phyloP scores from a whole-genome alignment of 441 rosid genomes.

The Arabidopsis lyrata region DNA sequence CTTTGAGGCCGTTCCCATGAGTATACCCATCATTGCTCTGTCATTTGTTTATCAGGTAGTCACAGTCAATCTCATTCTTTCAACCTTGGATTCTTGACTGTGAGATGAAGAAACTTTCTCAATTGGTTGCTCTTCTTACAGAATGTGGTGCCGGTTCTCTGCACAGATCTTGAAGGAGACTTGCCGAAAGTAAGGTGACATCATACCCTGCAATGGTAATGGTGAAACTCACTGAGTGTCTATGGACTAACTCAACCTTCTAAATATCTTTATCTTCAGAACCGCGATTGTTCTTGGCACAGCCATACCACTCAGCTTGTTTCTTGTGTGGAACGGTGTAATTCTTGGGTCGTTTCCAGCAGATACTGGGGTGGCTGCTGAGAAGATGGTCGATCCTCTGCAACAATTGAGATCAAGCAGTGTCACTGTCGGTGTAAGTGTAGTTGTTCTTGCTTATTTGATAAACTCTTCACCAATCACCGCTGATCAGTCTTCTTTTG shows the following conservation, averaged over 20 bases:
- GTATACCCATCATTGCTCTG: slow-evolving; percentile 92
- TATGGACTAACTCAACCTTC: slow-evolving; percentile 2
- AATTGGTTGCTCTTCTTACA: slow-evolving; percentile 45
- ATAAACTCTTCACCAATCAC: slow-evolving; percentile 16
- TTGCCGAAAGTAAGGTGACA: slow-evolving; percentile 91
- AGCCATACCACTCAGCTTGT: slow-evolving; percentile 85
- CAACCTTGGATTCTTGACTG: neutral
- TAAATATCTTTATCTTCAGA: slow-evolving; percentile 53
- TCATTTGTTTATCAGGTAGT: slow-evolving; percentile 95
- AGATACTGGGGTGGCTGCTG: slow-evolving; percentile 48
- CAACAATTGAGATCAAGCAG: slow-evolving; percentile 74
- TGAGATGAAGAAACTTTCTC: slow-evolving; percentile 21
- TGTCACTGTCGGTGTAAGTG: slow-evolving; percentile 80
- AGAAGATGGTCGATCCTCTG: slow-evolving; percentile 70
- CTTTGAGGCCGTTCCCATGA: slow-evolving; percentile 92
- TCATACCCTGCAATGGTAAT: slow-evolving; percentile 9
- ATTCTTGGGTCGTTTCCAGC: slow-evolving; percentile 81
- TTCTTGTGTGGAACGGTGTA: slow-evolving; percentile 92
- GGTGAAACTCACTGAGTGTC: slow-evolving; percentile 12
- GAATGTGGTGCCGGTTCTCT: slow-evolving; percentile 96
- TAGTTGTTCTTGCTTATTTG: slow-evolving; percentile 7
- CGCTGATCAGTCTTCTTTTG: slow-evolving; percentile 26
- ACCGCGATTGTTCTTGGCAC: slow-evolving; percentile 86
- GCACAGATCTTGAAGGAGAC: slow-evolving; percentile 96
- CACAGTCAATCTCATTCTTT: neutral